Evolutionary conservation across 169 alveolate species (phyloP), one percentile per base, ranked within the genome.

Genomic region (Eimeria maxima): DNA sequence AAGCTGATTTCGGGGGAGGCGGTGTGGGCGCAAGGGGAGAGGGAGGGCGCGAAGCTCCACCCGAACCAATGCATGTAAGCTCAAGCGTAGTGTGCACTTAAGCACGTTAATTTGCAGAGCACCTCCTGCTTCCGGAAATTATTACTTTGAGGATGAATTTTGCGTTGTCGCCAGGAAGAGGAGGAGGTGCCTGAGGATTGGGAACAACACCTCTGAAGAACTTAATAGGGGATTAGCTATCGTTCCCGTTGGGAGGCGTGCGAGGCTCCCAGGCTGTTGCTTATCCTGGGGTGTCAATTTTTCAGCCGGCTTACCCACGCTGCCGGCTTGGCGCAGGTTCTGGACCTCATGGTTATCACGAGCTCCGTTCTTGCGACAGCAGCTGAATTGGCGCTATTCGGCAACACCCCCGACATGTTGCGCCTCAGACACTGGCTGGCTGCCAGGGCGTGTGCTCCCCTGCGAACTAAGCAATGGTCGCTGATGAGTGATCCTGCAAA

Each of bases 171-270:
- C 24, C 93, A 92, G 95, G 88, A 92, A 42, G 84, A 92, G 53
- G 90, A 76, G 80, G 95, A 92, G 27, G 91, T 92, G 45, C 95
- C 95, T 20, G 95, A 92, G 42, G 95, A 92, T 88, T 92, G 95
- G 95, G 95, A 92, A 44, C 90, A 92, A 11, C 93, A 86, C 24
- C 93, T 86, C 81, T 86, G 93, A 86, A 45, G 60, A 47, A 44
- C 22, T 47, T 60, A 27, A 55, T 47, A n/a, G 50, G 4, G 24
- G 80, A 27, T 69, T 27, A 53, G 50, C 90, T 27, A 14, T 20
- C 71, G 18, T 47, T 10, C 53, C 27, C 27, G 74, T 60, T 81
- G 67, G 73, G 71, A 81, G 27, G 53, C 90, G 57, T 5, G 50
- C 24, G 10, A 16, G 45, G 69, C 50, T 22, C 18, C 65, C 87